Base-by-base conservation (phyloP, 2,329 filamentous ascomycete genomes). In the Trichoderma simmonsii region DNA sequence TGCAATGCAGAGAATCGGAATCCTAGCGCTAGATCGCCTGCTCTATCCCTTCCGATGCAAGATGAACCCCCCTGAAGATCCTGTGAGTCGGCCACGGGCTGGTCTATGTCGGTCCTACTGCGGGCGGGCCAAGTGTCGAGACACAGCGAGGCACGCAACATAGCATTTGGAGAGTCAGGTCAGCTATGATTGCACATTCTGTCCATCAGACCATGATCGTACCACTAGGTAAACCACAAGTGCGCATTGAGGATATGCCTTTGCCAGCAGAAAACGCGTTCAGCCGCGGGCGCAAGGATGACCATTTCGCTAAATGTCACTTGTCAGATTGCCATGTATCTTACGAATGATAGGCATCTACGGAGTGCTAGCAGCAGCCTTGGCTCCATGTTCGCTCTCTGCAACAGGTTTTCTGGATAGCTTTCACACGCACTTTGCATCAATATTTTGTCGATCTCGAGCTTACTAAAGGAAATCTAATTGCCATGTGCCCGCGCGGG, bases 1-100 rank as follows among this genome's bases (percentile, higher is more conserved):
- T 21, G 30, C 48, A 66, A 57, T 66, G 63, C 63, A 66, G 63
- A 66, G 15, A 66, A 66, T 66, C 48, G 48, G 63, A 57, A 28
- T 18, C 30, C 48, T 66, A 66, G 63, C 63, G 63, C 26, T 26
- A 60, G 66, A 69, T 69, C 56, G 66, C n/a, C 51, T 62, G 56
- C 65, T 69, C 54, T 60, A 60, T 43, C 32, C 32, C 26, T 43
- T 68, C 54, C 54, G 63, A 68, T 68, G 66, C 56, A 48, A 69
- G 66, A 69, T 69, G 36, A 14, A 21, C 43, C 28, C 62, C 65
- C 66, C 66, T 69, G 66, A 69, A 69, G 66, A 69, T 69, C 66
- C 32, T 43, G 15, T 54, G 28, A 43, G 39, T 43, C 39, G 39
- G 39, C 48, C 64, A 59, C 21, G 3, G 28, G 28, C 36, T 60